Evolutionary conservation across 768 basidiomycete species (phyloP), one percentile per base, ranked within the genome.

Genomic region (Cystoderma amianthinum): DNA sequence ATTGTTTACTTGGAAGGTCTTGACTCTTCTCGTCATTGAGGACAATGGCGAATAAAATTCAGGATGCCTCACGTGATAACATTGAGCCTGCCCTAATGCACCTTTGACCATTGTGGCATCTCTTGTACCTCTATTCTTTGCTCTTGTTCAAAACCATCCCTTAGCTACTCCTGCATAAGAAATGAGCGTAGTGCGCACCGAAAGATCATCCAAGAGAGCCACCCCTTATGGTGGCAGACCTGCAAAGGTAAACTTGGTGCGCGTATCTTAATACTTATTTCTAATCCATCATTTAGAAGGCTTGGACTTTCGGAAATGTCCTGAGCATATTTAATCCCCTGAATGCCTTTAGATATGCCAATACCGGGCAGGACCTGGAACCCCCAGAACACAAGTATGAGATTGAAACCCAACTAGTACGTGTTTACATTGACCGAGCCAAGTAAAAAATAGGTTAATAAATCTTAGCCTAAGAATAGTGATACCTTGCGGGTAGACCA

Each of bases 121-220:
- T n/a, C n/a, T n/a, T n/a, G n/a, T n/a, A n/a, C n/a, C n/a, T n/a
- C n/a, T n/a, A n/a, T n/a, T n/a, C n/a, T n/a, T n/a, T n/a, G n/a
- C n/a, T n/a, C n/a, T n/a, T n/a, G n/a, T n/a, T n/a, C n/a, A n/a
- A n/a, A n/a, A n/a, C n/a, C 25, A 28, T 28, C 25, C 25, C 25
- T 28, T n/a, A n/a, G 25, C 7, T 7, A n/a, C 25, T n/a, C 25
- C 25, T n/a, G 25, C 25, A 28, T 28, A 28, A 20, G 15, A 41
- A 32, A 84, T 83, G 81, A 80, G 80, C 51, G 78, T 70, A 28
- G 60, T 74, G 50, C 71, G 82, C 57, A 61, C 58, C 64, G 24
- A 48, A 50, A 52, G n/a, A 7, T n/a, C 25, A n/a, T n/a, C n/a
- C 25, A n/a, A 28, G 7, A 28, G 25, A 28, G 7, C 25, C 7